Evolutionary conservation across 129 eudicot genomes (phyloP), one percentile per base, ranked within the genome.

Genomic region (Chrysanthemum lavandulifolium): DNA sequence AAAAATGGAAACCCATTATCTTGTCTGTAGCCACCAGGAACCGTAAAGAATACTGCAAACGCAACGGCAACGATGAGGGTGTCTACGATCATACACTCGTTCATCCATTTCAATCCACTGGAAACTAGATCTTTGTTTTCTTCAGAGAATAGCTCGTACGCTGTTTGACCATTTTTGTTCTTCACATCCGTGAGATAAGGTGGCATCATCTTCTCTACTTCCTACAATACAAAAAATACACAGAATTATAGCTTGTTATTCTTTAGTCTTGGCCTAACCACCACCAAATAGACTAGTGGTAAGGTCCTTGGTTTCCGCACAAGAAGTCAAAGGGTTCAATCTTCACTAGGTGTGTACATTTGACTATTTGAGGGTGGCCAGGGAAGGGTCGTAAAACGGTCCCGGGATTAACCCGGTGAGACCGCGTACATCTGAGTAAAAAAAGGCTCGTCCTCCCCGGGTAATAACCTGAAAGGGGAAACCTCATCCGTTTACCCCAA

Each of bases 21-120:
- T 31, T 55, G 55, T 6, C 65, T 51, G 43, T 36, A 70, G 47
- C 82, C 82, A 49, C 82, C 82, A n/a, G 77, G 81, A 33, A 78
- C 75, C 6, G 65, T 78, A 59, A 70, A 68, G 13, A 70, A 77
- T 27, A 65, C 72, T 52, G 77, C 75, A 36, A 78, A 78, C 2
- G 75, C 77, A 10, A 78, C 67, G 0, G 77, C 63, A 47, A 72
- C 43, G 0, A 72, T 58, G 47, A 72, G 76, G 60, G 76, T 60
- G n/a, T 45, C 76, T 5, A 73, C 70, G 6, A 78, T 52, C 56
- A 71, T 69, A 57, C 77, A 78, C 1, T 73, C 64, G 2, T 71
- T 71, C 64, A 71, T 71, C 82, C 82, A 78, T 33, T 78, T 27
- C 15, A 47, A 5, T 1, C 76, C 72, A 29, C 53, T 11, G 21